These are phyloP conservation scores for Draba incana DNA, from an alignment of 345 rosid species.

Conservation along the genomic window DNA sequence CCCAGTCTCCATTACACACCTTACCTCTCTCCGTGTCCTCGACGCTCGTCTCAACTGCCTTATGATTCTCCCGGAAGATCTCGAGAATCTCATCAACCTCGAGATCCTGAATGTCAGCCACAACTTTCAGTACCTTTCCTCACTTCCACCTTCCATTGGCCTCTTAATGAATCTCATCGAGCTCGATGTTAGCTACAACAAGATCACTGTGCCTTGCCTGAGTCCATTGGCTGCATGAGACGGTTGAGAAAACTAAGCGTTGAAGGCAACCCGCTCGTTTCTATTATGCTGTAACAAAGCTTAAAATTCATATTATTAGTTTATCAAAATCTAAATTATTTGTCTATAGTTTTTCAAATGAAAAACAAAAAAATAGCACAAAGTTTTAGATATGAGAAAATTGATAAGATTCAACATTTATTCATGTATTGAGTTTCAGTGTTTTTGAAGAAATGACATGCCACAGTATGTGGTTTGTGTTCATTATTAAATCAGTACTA, in stretches of 20 bases:
- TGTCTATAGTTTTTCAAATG: too few relatives aligned
- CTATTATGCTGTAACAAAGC: slow-evolving; percentile 6
- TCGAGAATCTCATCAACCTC: slow-evolving; percentile 74
- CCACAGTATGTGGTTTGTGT: too few relatives aligned
- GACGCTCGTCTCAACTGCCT: slow-evolving; percentile 88
- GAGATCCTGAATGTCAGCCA: slow-evolving; percentile 80
- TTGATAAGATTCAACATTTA: too few relatives aligned
- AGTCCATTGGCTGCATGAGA: slow-evolving; percentile 80
- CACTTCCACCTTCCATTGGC: slow-evolving; percentile 52
- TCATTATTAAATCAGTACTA: too few relatives aligned
- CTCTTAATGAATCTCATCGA: slow-evolving; percentile 72
- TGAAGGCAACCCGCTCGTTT: slow-evolving; percentile 82
- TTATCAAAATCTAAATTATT: too few relatives aligned
- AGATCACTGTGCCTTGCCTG: slow-evolving; percentile 60
- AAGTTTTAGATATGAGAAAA: too few relatives aligned
- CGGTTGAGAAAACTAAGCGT: slow-evolving; percentile 65
- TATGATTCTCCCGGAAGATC: slow-evolving; percentile 66
- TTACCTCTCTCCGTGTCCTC: slow-evolving; percentile 57
- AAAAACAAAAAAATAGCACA: too few relatives aligned
- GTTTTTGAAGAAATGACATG: too few relatives aligned
- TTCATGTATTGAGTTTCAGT: too few relatives aligned
- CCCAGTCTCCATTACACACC: slow-evolving; percentile 68
- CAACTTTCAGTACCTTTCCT: slow-evolving; percentile 71
- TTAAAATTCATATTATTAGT: too few relatives aligned
- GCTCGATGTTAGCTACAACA: slow-evolving; percentile 80